Evolutionary conservation across 1,139 yeast species (phyloP), one percentile per base, ranked within the genome.

Genomic region (Keqinozyma sinolaborantium): DNA sequence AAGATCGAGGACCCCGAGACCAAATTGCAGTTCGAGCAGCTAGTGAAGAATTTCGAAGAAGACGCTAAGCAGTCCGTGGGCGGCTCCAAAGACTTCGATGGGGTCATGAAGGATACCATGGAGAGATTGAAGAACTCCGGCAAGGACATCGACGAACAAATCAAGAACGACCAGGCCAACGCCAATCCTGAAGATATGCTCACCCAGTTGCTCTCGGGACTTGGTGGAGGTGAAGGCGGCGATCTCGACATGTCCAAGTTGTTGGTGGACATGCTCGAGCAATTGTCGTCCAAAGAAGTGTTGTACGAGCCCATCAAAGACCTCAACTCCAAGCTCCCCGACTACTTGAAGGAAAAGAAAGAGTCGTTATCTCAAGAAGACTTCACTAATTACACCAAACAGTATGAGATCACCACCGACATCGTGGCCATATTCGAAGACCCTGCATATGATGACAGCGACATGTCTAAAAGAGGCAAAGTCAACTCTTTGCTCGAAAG

Each of bases 281-380:
- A 87, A 53, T 72, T 92, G 56, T 78, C 94, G 13, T 80, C 95
- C 5, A 90, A 87, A 53, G 94, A 83, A 36, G 86, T 90, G 19
- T 68, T 92, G 30, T 90, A 86, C 52, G 95, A 84, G 45, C 96
- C 97, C 2, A 74, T 92, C 60, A 83, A 81, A 49, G 95, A 87
- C 39, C 70, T 90, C 56, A 77, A 82, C 41, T 62, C 68, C 14
- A 86, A 85, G 44, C 80, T 77, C 51, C 85, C 86, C 3, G 73
- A 56, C 12, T 83, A 79, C 71, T 63, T 83, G 41, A 56, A 63
- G 33, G 72, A 72, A 29, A 70, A 81, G 42, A 60, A 67, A 35
- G 61, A 51, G 46, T 56, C 57, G 21, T 56, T 76, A 23, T 47
- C 73, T 4, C 68, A 64, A 25, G 74, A 63, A 10, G 77, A 81